phyloP scores from a whole-genome alignment of 257 asterid species.

The Solanum stenotomum region DNA sequence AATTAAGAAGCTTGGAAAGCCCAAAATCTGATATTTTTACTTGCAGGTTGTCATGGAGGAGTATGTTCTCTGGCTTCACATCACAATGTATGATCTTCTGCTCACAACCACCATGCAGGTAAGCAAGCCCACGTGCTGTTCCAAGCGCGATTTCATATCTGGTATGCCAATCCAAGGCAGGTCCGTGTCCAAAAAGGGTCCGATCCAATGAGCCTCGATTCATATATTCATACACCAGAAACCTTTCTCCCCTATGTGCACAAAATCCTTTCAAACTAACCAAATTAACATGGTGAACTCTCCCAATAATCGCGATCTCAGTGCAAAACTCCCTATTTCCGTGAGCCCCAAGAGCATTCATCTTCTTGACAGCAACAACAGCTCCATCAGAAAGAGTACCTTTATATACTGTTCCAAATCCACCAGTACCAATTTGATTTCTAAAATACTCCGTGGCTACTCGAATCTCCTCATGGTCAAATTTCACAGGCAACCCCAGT shows the following conservation, averaged over 20 bases:
- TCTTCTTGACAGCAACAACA: conserved; percentile 57
- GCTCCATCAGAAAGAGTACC: conserved; percentile 47
- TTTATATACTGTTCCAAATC: conserved; percentile 61
- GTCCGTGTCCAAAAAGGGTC: conserved; percentile 50
- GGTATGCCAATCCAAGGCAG: conserved; percentile 57
- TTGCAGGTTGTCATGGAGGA: conserved; percentile 46
- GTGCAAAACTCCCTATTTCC: conserved; percentile 65
- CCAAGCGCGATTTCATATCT: conserved; percentile 58
- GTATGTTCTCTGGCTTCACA: conserved; percentile 72
- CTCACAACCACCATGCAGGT: conserved; percentile 62
- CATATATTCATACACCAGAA: conserved; percentile 78
- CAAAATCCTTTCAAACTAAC: conserved; percentile 64
- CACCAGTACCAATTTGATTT: conserved; percentile 60
- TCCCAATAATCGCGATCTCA: conserved; percentile 61
- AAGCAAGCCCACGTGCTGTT: conserved; percentile 68
- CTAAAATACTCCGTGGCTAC: conserved; percentile 51
- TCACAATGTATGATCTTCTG: conserved; percentile 74
- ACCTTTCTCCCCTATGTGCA: conserved; percentile 41
- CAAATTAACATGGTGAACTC: conserved; percentile 63
- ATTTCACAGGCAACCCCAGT: conserved; percentile 56
- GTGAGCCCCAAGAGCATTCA: conserved; percentile 31
- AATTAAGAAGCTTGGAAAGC: conserved; percentile 56
- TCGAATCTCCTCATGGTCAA: conserved; percentile 38
- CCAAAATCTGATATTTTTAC: conserved; percentile 78
- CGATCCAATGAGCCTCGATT: conserved; percentile 62